These are phyloP conservation scores for Boletus vinaceobasis DNA, from an alignment of 768 basidiomycete species.

Conservation along the genomic window DNA sequence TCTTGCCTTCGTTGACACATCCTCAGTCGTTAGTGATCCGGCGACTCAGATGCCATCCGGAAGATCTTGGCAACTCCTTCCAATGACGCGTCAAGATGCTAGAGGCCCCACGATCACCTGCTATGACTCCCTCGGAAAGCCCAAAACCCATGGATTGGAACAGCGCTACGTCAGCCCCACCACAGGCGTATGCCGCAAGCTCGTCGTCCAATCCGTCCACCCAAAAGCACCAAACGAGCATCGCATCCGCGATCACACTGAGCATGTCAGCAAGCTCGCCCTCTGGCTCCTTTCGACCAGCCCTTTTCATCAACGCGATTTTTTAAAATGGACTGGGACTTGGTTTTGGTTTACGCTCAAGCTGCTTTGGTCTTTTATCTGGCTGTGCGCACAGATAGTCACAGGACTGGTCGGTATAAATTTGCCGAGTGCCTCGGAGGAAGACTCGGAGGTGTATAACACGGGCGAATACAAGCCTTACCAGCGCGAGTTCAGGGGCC, in stretches of 20 bases:
- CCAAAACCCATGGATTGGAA: slow-evolving; percentile 6
- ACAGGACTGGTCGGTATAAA: not conserved
- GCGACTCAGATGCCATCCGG: not conserved
- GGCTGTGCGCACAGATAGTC: not conserved
- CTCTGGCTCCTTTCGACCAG: slow-evolving; percentile 10
- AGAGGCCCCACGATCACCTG: slow-evolving; percentile 1
- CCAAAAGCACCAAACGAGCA: not conserved
- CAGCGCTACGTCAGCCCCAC: slow-evolving; percentile 20
- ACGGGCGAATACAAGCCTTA: slow-evolving; percentile 4
- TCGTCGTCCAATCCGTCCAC: slow-evolving; percentile 8
- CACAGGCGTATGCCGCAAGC: slow-evolving; percentile 12
- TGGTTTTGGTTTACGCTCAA: slow-evolving; percentile 5
- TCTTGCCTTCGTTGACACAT: not conserved
- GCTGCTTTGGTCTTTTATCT: slow-evolving; percentile 11
- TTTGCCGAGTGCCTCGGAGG: not conserved
- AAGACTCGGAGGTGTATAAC: not conserved
- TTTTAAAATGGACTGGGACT: slow-evolving; percentile 6
- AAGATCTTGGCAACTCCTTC: not conserved
- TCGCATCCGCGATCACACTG: not conserved
- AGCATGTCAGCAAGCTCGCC: slow-evolving; percentile 9
- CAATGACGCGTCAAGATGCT: not conserved
- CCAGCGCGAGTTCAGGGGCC: slow-evolving; percentile 5
- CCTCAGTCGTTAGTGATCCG: not conserved
- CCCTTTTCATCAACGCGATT: not conserved
- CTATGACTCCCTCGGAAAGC: not conserved